These are phyloP conservation scores for Lathyrus oleraceus DNA, from an alignment of 306 rosid genomes.

Conservation along the genomic window DNA sequence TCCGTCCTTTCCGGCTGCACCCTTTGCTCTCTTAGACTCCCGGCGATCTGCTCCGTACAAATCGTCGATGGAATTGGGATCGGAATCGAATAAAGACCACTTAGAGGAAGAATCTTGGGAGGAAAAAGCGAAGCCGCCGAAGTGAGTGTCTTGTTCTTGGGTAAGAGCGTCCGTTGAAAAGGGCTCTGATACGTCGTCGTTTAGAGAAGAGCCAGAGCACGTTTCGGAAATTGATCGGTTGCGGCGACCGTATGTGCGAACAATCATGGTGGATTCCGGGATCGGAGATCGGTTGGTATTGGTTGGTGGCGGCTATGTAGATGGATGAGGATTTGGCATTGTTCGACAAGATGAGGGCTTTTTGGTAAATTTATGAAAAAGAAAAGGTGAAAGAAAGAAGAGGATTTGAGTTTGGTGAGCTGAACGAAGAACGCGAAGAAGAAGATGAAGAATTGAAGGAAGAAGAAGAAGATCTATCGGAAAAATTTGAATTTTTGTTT, in stretches of 20 bases:
- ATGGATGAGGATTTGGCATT: slow-evolving; percentile 31
- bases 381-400: neutral
- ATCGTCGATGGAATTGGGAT: slow-evolving; percentile 54
- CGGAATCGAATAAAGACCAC: slow-evolving; percentile 79
- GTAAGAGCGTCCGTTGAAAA: slow-evolving; percentile 45
- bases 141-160: slow-evolving; percentile 56
- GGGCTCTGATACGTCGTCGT: slow-evolving; percentile 73
- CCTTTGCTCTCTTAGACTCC: slow-evolving; percentile 57
- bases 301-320: slow-evolving; percentile 30
- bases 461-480: neutral
- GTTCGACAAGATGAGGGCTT: slow-evolving; percentile 30
- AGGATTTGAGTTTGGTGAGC: slow-evolving; percentile 2
- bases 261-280: slow-evolving; percentile 59
- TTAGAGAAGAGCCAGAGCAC: slow-evolving; percentile 52
- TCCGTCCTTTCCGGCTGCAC: slow-evolving; percentile 25
- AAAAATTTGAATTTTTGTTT: slow-evolving; percentile 1
- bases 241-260: slow-evolving; percentile 94
- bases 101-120: slow-evolving; percentile 81
- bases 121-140: slow-evolving; percentile 58
- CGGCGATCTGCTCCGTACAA: slow-evolving; percentile 36
- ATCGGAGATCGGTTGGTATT: slow-evolving; percentile 12
- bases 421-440: slow-evolving; percentile 2
- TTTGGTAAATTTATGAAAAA: slow-evolving; percentile 29
- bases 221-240: slow-evolving; percentile 59
- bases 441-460: neutral